phyloP scores from a whole-genome alignment of 306 rosid species.

The Pterocarpus santalinus region DNA sequence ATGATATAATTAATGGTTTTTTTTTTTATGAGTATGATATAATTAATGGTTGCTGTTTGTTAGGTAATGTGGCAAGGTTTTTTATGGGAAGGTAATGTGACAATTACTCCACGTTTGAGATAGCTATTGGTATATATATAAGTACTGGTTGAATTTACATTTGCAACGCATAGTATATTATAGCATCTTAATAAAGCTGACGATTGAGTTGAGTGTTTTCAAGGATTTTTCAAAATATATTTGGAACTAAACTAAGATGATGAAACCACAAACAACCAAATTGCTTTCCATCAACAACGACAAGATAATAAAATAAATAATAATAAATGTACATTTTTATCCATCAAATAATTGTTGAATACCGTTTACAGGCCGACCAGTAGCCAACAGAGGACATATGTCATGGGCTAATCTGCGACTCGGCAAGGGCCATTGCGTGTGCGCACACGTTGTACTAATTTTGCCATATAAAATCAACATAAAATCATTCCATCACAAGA shows the following conservation, averaged over 20 bases:
- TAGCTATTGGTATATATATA: neutral
- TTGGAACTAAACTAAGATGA: constrained; percentile 20
- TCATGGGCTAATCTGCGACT: constrained; percentile 47
- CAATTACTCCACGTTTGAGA: constrained; percentile 23
- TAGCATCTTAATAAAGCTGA: constrained; percentile 4
- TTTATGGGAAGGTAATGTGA: constrained; percentile 34
- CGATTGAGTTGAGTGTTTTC: constrained; percentile 38
- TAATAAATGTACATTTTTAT: neutral
- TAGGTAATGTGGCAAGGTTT: neutral
- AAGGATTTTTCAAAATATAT: neutral
- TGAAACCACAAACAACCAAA: neutral
- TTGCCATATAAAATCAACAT: constrained; percentile 36
- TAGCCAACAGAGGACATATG: constrained; percentile 62
- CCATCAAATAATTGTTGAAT: constrained; percentile 3
- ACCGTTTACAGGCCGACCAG: constrained; percentile 60
- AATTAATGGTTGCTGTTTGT: constrained; percentile 25
- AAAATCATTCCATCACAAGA: constrained; percentile 44
- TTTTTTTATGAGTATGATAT: too few relatives aligned
- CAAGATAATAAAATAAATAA: constrained; percentile 19
- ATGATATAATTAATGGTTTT: constrained; percentile 15
- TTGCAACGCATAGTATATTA: constrained; percentile 18
- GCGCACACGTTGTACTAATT: constrained; percentile 43
- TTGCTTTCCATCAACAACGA: constrained; percentile 30
- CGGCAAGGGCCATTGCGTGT: constrained; percentile 50
- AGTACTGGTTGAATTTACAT: neutral